phyloP scores from a whole-genome alignment of 176 grass and related monocot genomes.

The Avena eriantha region DNA sequence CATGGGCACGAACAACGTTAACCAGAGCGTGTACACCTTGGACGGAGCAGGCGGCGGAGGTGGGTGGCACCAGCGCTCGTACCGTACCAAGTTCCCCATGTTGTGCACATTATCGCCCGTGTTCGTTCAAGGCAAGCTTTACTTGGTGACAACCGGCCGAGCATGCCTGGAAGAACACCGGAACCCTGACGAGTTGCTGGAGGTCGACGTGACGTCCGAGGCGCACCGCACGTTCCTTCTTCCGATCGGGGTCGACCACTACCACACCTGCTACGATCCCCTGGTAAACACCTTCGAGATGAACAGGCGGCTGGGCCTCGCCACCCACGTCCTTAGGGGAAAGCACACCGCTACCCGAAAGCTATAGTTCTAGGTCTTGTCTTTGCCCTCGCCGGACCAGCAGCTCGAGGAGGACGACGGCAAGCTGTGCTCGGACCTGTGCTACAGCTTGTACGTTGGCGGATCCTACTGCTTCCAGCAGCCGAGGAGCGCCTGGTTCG shows the following conservation, averaged over 20 bases:
- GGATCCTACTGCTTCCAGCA: not conserved
- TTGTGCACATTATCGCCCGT: not conserved
- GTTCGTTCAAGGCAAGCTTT: not conserved
- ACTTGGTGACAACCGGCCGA: not conserved
- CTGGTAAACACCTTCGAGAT: not conserved
- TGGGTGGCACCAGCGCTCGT: not conserved
- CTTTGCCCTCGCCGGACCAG: not conserved
- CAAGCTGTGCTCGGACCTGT: not conserved
- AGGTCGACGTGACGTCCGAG: not conserved
- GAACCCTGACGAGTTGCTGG: not conserved
- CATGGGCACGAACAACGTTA: not conserved
- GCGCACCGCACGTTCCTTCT: not conserved
- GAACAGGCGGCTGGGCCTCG: not conserved
- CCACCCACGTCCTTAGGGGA: not conserved
- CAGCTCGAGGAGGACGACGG: not conserved
- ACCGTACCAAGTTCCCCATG: fast-evolving
- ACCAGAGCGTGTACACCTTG: not conserved
- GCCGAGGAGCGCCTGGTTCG: not conserved
- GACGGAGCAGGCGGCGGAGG: not conserved
- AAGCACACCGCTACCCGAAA: not conserved
- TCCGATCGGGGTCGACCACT: not conserved
- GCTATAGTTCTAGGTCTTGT: not conserved
- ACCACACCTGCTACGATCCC: not conserved
- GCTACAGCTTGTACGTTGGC: not conserved
- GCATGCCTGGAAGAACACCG: too few species aligned